A percentile compares a stretch with the other conserved stretches of the same genome.
These are phyloP conservation scores for Melanopsichium pennsylvanicum DNA, from an alignment of 1,284 basidiomycete species.

Conservation along the genomic window DNA sequence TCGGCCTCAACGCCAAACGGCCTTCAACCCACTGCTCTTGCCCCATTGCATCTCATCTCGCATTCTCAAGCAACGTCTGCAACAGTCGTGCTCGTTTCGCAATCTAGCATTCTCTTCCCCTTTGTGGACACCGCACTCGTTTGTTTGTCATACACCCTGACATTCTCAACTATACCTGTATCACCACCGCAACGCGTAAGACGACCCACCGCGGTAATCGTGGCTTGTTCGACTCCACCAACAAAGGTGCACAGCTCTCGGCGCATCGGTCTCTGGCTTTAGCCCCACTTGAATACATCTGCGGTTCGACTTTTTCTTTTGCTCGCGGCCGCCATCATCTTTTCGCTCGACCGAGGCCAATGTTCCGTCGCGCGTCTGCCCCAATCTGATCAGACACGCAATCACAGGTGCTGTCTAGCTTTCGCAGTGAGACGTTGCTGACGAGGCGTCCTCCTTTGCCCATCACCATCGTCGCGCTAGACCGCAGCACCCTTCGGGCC, in stretches of 20 bases:
- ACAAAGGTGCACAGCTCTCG: background rate
- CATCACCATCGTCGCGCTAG: background rate
- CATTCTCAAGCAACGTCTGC: background rate
- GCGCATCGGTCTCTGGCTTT: background rate
- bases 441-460: background rate
- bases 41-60: constrained; percentile 1
- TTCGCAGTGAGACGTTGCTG: background rate
- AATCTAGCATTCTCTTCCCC: background rate
- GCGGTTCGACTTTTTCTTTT: background rate
- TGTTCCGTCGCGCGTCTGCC: constrained; percentile 3
- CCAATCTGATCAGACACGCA: constrained; percentile 1
- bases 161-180: background rate
- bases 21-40: constrained; percentile 3
- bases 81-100: background rate
- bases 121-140: background rate
- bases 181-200: background rate
- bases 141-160: background rate
- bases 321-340: background rate
- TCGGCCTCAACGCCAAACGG: background rate
- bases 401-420: background rate
- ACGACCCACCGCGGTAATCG: background rate
- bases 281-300: background rate
- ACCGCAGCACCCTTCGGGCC: background rate
- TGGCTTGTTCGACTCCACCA: background rate
- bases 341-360: constrained; percentile 2